Conservation (phyloP, 768 basidiomycete genomes). For the Xanthoconium stramineum region DNA sequence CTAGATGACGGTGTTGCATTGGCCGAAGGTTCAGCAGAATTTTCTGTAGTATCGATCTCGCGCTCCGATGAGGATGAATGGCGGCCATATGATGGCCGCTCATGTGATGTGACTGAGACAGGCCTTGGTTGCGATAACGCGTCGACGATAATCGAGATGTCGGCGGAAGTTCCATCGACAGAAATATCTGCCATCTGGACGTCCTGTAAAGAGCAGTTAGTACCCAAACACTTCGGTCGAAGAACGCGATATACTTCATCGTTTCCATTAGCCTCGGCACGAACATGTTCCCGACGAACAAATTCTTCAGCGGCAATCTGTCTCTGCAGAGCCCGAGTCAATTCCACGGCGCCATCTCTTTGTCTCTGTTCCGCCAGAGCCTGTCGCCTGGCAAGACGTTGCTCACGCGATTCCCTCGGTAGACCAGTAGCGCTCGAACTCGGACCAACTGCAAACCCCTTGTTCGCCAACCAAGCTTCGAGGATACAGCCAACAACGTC, state of each 20-base stretch:
- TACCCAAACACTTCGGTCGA: background rate
- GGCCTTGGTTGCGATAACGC: conserved; percentile 16
- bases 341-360: conserved; percentile 50
- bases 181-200: conserved; percentile 32
- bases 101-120: conserved; percentile 19
- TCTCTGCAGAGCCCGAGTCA: conserved; percentile 56
- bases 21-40: conserved; percentile 59
- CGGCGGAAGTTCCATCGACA: conserved; percentile 12
- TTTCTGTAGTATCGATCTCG: conserved; percentile 52
- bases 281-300: conserved; percentile 8
- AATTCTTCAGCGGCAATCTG: conserved; percentile 41
- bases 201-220: conserved; percentile 27
- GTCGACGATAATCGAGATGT: conserved; percentile 24
- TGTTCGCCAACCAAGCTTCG: conserved; percentile 87
- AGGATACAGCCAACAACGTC: conserved; percentile 93
- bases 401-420: conserved; percentile 73
- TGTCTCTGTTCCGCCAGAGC: conserved; percentile 55
- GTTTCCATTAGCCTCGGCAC: conserved; percentile 2
- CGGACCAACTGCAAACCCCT: conserved; percentile 84
- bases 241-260: conserved; percentile 27
- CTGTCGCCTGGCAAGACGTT: conserved; percentile 59
- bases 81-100: conserved; percentile 18
- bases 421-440: conserved; percentile 72
- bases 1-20: conserved; percentile 59
- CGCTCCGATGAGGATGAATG: conserved; percentile 26